Base-by-base conservation (phyloP, 2,329 filamentous ascomycete genomes). In the Talaromyces marneffei region DNA sequence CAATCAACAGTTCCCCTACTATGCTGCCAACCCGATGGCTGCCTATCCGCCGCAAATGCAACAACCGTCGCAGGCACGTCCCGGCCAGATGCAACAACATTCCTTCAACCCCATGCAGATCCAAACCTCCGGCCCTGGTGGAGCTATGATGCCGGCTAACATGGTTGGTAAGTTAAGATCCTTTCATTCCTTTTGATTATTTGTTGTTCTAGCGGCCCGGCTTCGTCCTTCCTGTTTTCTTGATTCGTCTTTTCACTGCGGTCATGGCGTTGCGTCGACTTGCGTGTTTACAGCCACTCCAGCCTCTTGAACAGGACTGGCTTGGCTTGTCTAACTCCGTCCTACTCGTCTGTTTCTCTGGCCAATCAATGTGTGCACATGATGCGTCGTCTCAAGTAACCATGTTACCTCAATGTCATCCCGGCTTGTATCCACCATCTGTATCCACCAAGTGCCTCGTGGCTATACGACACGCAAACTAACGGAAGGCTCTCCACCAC, bases 71-170 rank as follows among this genome's bases (percentile, higher is more conserved):
- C 66, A 65, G 40, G 69, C 54, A 10, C 62, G 53, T 14, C 59
- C 58, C 27, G 54, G 54, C 33, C 33, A 55, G 18, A 52, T 57
- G 54, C 60, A 57, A 46, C 60, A 62, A 25, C 72, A 73, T 67
- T 69, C 72, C 64, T 75, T 74, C 64, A 70, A 70, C 63, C 66
- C 69, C 54, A 69, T 74, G 65, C 58, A 60, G 50, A 65, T 74
- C 68, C 74, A 76, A 64, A 66, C 71, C 44, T 68, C 66, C 44
- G 70, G 66, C 62, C 70, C 72, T 60, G 68, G 71, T 67, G 73
- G 73, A 71, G 69, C 69, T 66, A 74, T 76, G 71, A 75, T 76
- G 68, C 70, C 74, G 46, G 65, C 69, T 31, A 70, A 71, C 27
- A 75, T 72, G 60, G 69, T 72, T 31, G 60, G 60, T 62, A 55